A percentile compares a stretch with the other conserved stretches of the same genome.
phyloP scores from a whole-genome alignment of 768 basidiomycete species.

The Lactarius evosmus region DNA sequence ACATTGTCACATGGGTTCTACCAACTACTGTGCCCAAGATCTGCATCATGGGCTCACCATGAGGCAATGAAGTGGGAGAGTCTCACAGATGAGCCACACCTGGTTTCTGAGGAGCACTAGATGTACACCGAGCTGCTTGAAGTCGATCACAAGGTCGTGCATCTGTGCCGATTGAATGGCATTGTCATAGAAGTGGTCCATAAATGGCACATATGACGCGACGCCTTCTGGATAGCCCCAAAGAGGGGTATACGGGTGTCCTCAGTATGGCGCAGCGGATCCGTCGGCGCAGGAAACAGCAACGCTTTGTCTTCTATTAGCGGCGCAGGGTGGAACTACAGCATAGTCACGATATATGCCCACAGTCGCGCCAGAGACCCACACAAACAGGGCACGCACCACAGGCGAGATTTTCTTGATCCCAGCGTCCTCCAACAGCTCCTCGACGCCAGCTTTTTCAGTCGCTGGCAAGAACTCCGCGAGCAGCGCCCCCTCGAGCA shows the following conservation, averaged over 20 bases:
- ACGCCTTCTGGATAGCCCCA: conserved; percentile 50
- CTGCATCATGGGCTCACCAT: too few relatives aligned
- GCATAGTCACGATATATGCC: neutral
- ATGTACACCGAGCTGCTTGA: conserved; percentile 60
- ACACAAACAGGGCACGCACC: too few relatives aligned
- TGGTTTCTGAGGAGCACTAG: too few relatives aligned
- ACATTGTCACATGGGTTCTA: too few relatives aligned
- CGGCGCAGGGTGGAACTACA: conserved; percentile 50
- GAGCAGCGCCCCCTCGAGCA: conserved; percentile 50
- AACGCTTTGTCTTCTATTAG: conserved; percentile 39
- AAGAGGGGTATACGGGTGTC: too few relatives aligned
- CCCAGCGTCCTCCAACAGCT: conserved; percentile 48
- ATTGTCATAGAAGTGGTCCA: conserved; percentile 71
- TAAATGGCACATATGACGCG: conserved; percentile 58
- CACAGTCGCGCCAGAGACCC: neutral
- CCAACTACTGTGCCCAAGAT: too few relatives aligned
- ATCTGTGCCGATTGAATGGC: conserved; percentile 63
- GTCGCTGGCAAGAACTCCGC: conserved; percentile 59
- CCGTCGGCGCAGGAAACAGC: too few relatives aligned
- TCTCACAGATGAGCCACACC: too few relatives aligned
- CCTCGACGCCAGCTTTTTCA: conserved; percentile 53
- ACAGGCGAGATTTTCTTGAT: too few relatives aligned
- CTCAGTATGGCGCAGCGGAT: too few relatives aligned
- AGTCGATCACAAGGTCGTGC: conserved; percentile 60
- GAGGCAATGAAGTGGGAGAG: too few relatives aligned